phyloP scores from a whole-genome alignment of 805 yeast genomes.

The Metschnikowia similis region DNA sequence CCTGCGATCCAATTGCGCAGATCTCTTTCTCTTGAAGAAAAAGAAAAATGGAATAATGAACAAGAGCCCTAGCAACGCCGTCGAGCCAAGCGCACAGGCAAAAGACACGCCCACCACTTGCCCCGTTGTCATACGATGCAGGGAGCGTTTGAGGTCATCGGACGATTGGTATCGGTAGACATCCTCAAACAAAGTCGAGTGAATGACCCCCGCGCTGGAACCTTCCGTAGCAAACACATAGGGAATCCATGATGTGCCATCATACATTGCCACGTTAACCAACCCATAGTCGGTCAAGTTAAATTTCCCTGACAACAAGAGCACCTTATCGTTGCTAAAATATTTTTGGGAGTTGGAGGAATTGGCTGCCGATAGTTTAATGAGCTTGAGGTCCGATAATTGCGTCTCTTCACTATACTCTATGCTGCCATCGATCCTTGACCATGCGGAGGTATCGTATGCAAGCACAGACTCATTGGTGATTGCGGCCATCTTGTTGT shows the following conservation, averaged over 20 bases:
- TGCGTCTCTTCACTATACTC: slow-evolving; percentile 24
- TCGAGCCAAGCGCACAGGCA: slow-evolving; percentile 44
- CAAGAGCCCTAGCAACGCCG: slow-evolving; percentile 37
- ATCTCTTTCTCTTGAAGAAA: slow-evolving; percentile 26
- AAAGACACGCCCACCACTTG: slow-evolving; percentile 43
- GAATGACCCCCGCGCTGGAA: slow-evolving; percentile 24
- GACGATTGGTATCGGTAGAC: slow-evolving; percentile 33
- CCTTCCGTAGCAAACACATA: slow-evolving; percentile 40
- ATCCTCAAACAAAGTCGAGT: slow-evolving; percentile 33
- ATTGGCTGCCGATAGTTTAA: slow-evolving; percentile 31
- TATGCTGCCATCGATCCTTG: slow-evolving; percentile 33
- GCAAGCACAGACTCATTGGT: slow-evolving; percentile 35
- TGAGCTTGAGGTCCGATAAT: slow-evolving; percentile 44
- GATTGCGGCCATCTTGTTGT: slow-evolving; percentile 36
- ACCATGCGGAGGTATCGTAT: slow-evolving; percentile 49
- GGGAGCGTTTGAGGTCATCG: slow-evolving; percentile 21
- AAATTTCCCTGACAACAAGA: slow-evolving; percentile 59
- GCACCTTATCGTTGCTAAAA: slow-evolving; percentile 40
- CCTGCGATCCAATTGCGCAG: slow-evolving; percentile 26
- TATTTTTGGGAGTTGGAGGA: slow-evolving; percentile 30
- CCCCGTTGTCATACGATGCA: slow-evolving; percentile 29
- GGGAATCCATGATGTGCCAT: slow-evolving; percentile 69
- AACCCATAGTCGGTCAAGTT: slow-evolving; percentile 47
- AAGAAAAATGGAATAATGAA: slow-evolving; percentile 38
- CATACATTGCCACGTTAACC: slow-evolving; percentile 58